A percentile compares a stretch with the other conserved stretches of the same genome.
Conservation (phyloP, 805 yeast species). For the Lipomyces sp. region DNA sequence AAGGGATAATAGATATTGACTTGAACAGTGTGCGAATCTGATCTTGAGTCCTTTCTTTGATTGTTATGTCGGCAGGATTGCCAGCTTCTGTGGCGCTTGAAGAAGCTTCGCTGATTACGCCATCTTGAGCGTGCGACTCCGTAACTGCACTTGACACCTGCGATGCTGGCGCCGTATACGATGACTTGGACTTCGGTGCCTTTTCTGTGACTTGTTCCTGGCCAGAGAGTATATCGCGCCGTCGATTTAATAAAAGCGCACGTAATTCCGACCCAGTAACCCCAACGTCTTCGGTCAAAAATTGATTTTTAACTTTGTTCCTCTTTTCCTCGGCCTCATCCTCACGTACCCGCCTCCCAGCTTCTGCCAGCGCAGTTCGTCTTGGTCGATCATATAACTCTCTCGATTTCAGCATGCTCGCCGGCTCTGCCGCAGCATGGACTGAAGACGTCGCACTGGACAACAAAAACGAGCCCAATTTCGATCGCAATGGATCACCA, state of each 20-base stretch:
- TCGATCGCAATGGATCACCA: neutral
- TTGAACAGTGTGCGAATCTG: slow-evolving; percentile 1
- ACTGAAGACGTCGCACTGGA: neutral
- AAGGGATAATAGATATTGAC: neutral
- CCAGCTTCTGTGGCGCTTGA: neutral
- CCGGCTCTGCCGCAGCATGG: neutral
- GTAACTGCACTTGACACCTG: neutral
- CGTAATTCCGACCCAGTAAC: neutral
- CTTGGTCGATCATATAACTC: neutral
- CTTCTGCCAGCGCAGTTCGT: neutral
- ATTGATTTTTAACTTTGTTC: neutral
- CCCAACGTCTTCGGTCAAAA: neutral
- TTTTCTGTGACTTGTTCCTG: neutral
- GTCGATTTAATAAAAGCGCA: neutral
- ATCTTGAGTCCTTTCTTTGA: neutral
- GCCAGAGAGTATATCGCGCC: neutral
- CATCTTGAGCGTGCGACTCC: neutral
- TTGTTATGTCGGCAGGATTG: neutral
- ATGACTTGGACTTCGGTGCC: neutral
- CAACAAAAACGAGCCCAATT: neutral
- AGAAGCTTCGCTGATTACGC: neutral
- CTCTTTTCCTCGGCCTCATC: neutral
- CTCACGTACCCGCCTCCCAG: neutral
- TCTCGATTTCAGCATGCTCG: neutral
- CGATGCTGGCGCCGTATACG: neutral